Conservation (phyloP, 768 basidiomycete species). For the Suillus subluteus region DNA sequence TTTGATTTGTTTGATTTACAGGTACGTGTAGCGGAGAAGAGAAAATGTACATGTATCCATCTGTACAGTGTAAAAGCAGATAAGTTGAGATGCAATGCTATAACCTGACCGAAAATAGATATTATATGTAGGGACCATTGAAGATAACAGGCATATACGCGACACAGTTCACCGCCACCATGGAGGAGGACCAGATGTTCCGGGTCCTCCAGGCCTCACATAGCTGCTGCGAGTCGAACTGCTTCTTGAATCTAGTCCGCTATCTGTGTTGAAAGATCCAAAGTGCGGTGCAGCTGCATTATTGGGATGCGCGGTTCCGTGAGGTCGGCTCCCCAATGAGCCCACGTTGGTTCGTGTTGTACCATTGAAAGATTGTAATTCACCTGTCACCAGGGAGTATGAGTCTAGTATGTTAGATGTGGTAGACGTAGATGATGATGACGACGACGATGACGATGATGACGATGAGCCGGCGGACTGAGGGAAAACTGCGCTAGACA, state of each 20-base stretch:
- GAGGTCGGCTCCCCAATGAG: background rate
- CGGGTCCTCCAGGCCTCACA: background rate
- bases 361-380: background rate
- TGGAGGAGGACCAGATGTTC: background rate
- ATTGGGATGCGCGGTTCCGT: background rate
- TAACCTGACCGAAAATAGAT: background rate
- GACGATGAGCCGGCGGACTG: background rate
- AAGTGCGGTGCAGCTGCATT: slow-evolving; percentile 1
- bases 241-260: background rate
- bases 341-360: background rate
- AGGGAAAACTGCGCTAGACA: background rate
- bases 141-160: background rate
- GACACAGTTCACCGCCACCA: slow-evolving; percentile 4
- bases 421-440: slow-evolving; percentile 3
- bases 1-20: background rate
- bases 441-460: background rate
- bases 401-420: slow-evolving; percentile 2
- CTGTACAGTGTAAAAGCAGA: slow-evolving; percentile 1
- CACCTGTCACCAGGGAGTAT: background rate
- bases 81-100: slow-evolving; percentile 5
- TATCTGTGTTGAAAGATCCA: background rate
- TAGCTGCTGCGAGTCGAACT: background rate
- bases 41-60: background rate
- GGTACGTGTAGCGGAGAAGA: background rate
- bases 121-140: background rate